These are phyloP conservation scores for Celoporthe dispersa DNA, from an alignment of 2,329 filamentous ascomycete species.

Conservation along the genomic window DNA sequence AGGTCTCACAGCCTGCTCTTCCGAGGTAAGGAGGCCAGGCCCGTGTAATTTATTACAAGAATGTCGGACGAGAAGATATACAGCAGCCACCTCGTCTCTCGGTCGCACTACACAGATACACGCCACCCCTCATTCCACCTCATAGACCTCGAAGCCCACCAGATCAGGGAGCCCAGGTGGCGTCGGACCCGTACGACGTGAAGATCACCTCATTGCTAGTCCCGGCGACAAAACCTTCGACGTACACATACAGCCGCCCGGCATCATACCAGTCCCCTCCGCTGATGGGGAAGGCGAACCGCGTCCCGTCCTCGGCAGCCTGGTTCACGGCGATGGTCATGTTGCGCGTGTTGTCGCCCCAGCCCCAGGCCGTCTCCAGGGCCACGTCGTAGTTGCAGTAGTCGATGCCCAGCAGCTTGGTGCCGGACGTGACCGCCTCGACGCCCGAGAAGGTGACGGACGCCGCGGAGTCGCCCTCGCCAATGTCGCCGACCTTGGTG, in stretches of 20 bases:
- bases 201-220: conserved; percentile 44
- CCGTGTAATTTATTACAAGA: background rate
- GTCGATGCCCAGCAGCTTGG: conserved; percentile 50
- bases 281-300: conserved; percentile 55
- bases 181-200: conserved; percentile 31
- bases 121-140: conserved; percentile 21
- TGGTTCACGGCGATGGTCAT: conserved; percentile 55
- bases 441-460: conserved; percentile 43
- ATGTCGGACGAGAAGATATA: background rate
- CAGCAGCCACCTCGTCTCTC: background rate
- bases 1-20: background rate
- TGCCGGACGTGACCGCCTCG: conserved; percentile 36
- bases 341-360: conserved; percentile 54
- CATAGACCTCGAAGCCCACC: conserved; percentile 47
- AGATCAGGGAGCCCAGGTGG: conserved; percentile 45
- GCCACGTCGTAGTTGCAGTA: conserved; percentile 58
- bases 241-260: conserved; percentile 48
- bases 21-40: no score
- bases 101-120: no score
- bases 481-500: conserved; percentile 47
- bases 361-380: conserved; percentile 46
- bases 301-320: conserved; percentile 38
- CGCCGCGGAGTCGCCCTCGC: conserved; percentile 36
- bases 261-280: conserved; percentile 57
- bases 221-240: conserved; percentile 50